A percentile compares a stretch with the other conserved stretches of the same genome.
phyloP scores from a whole-genome alignment of 2,329 filamentous ascomycete genomes.

The Scedosporium minutisporum region DNA sequence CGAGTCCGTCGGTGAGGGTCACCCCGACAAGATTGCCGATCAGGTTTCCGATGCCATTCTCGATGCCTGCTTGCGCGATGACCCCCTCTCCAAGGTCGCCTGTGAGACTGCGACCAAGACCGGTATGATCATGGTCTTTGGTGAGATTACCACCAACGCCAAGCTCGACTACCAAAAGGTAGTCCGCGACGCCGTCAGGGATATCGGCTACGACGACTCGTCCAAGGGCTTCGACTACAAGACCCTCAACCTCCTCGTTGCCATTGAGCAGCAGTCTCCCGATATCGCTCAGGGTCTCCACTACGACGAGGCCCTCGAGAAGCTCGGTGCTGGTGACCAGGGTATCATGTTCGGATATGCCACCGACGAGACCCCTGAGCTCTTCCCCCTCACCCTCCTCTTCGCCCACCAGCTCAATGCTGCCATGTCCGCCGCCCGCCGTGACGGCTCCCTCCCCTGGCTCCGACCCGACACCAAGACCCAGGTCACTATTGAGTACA shows the following conservation, averaged over 20 bases:
- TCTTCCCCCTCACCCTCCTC: slow-evolving; percentile 87
- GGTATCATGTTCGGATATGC: slow-evolving; percentile 99
- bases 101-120: slow-evolving; percentile 99
- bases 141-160: slow-evolving; percentile 97
- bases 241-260: slow-evolving; percentile 96
- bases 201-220: slow-evolving; percentile 96
- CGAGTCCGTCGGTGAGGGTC: slow-evolving; percentile 81
- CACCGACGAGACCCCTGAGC: slow-evolving; percentile 96
- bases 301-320: slow-evolving; percentile 94
- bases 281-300: slow-evolving; percentile 99
- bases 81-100: slow-evolving; percentile 96
- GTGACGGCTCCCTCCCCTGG: slow-evolving; percentile 83
- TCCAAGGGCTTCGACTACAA: slow-evolving; percentile 99
- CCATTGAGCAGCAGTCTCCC: slow-evolving; percentile 97
- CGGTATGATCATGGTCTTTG: slow-evolving; percentile 98
- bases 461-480: slow-evolving; percentile 99
- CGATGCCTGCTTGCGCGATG: slow-evolving; percentile 90
- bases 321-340: slow-evolving; percentile 97
- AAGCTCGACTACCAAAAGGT: slow-evolving; percentile 96
- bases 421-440: slow-evolving; percentile 83
- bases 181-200: slow-evolving; percentile 89
- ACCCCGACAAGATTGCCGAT: slow-evolving; percentile 96
- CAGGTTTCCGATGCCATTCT: slow-evolving; percentile 98
- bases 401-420: slow-evolving; percentile 96
- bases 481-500: slow-evolving; percentile 98